A percentile compares a stretch with the other conserved stretches of the same genome.
Conservation (phyloP, 2,329 filamentous ascomycete species). For the Penicillium vulpinum region DNA sequence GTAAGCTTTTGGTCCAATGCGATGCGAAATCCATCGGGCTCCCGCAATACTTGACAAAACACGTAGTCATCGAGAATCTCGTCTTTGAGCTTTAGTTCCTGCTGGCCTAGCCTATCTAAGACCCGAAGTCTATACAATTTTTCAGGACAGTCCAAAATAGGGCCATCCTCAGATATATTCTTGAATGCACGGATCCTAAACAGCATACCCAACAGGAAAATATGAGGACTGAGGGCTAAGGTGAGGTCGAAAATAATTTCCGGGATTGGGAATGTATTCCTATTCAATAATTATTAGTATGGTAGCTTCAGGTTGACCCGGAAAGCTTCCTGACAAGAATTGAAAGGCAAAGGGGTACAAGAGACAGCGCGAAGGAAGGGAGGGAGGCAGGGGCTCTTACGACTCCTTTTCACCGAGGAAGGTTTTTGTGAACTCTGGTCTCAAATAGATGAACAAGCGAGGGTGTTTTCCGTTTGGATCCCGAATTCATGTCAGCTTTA, state of each 20-base stretch:
- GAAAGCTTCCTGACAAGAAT: too few relatives aligned
- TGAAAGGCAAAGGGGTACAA: too few relatives aligned
- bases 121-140: conserved; percentile 40
- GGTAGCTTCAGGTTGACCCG: too few relatives aligned
- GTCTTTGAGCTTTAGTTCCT: conserved; percentile 34
- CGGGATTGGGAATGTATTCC: neutral
- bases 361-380: too few relatives aligned
- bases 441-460: conserved; percentile 28
- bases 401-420: conserved; percentile 27
- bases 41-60: conserved; percentile 31
- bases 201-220: conserved; percentile 16
- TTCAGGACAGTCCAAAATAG: conserved; percentile 32
- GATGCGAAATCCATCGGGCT: conserved; percentile 27
- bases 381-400: too few relatives aligned
- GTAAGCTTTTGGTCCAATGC: conserved; percentile 28
- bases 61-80: conserved; percentile 34
- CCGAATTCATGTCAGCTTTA: conserved; percentile 29
- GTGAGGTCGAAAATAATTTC: conserved; percentile 5
- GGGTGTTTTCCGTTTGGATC: conserved; percentile 24
- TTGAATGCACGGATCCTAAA: conserved; percentile 36
- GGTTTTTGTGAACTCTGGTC: conserved; percentile 26
- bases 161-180: conserved; percentile 24
- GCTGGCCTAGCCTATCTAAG: conserved; percentile 31
- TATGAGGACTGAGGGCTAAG: neutral
- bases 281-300: too few relatives aligned